Percentiles rank a stretch among this genome's conserved stretches.
These are phyloP conservation scores for Linnemannia zychae DNA, from an alignment of 192 early-diverging fungal species.

Conservation along the genomic window DNA sequence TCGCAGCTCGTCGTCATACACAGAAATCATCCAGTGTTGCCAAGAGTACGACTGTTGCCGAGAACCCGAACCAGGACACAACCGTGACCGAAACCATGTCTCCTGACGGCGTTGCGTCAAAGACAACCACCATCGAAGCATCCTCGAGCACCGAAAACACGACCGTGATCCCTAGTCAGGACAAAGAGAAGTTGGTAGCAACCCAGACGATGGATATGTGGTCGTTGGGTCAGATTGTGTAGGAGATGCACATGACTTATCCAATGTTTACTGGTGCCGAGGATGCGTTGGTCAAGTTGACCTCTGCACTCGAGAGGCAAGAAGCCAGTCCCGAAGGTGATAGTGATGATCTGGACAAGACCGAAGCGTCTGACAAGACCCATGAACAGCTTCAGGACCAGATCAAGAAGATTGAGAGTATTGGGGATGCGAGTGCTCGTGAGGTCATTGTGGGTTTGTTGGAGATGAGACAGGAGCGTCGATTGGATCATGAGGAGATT, in stretches of 20 bases:
- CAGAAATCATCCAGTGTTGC: not conserved
- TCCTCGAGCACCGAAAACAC: conserved; percentile 5
- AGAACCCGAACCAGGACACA: conserved; percentile 20
- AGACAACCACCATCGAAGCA: conserved; percentile 23
- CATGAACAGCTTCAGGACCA: conserved; percentile 36
- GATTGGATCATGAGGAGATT: conserved; percentile 37
- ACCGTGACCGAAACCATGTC: not conserved
- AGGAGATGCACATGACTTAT: conserved; percentile 44
- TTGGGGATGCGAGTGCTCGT: conserved; percentile 25
- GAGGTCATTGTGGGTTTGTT: conserved; percentile 42
- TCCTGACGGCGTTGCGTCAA: conserved; percentile 18
- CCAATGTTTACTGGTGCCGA: conserved; percentile 38
- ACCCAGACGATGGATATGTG: conserved; percentile 56
- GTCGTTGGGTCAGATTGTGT: conserved; percentile 55
- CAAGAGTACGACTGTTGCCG: not conserved
- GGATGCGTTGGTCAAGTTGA: conserved; percentile 50
- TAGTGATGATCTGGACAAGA: conserved; percentile 28
- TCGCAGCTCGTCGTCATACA: conserved; percentile 12
- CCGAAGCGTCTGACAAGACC: conserved; percentile 28
- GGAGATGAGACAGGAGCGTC: conserved; percentile 40
- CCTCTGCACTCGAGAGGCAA: conserved; percentile 20
- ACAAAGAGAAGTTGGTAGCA: conserved; percentile 39
- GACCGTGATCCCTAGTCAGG: not conserved
- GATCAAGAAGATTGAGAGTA: conserved; percentile 40
- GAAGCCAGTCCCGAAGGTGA: not conserved